Conservation (phyloP, 1,284 basidiomycete species). For the Cryptococcus sp. region DNA sequence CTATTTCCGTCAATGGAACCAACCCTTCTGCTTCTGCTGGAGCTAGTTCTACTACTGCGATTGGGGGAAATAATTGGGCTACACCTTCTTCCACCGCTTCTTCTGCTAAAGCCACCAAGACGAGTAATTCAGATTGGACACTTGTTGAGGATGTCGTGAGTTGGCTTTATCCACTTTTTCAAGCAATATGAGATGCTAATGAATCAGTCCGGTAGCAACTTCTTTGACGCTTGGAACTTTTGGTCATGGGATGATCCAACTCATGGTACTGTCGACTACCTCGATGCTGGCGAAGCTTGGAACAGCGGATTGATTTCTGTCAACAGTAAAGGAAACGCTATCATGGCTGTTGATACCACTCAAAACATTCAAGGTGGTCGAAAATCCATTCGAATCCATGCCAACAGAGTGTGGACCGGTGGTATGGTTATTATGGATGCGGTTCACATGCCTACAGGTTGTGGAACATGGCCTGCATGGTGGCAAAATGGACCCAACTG, state of each 20-base stretch:
- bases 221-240: slow-evolving; percentile 79
- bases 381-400: slow-evolving; percentile 70
- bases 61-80: slow-evolving; percentile 10
- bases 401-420: slow-evolving; percentile 51
- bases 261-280: slow-evolving; percentile 57
- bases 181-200: background rate
- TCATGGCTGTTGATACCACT: slow-evolving; percentile 81
- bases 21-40: slow-evolving; percentile 4
- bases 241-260: slow-evolving; percentile 70
- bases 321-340: slow-evolving; percentile 64
- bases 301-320: slow-evolving; percentile 50
- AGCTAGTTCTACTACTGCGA: slow-evolving; percentile 13
- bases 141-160: slow-evolving; percentile 1
- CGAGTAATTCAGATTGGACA: slow-evolving; percentile 2
- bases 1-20: slow-evolving; percentile 6
- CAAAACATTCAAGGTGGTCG: slow-evolving; percentile 61
- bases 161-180: background rate
- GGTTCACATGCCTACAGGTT: slow-evolving; percentile 85
- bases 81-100: slow-evolving; percentile 9
- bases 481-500: slow-evolving; percentile 52
- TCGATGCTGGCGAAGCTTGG: slow-evolving; percentile 28
- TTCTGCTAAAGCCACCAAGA: background rate
- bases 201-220: slow-evolving; percentile 46
- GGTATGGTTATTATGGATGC: slow-evolving; percentile 75
- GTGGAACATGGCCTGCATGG: slow-evolving; percentile 64